Conservation (phyloP, 768 basidiomycete genomes). For the Kwoniella sp. region DNA sequence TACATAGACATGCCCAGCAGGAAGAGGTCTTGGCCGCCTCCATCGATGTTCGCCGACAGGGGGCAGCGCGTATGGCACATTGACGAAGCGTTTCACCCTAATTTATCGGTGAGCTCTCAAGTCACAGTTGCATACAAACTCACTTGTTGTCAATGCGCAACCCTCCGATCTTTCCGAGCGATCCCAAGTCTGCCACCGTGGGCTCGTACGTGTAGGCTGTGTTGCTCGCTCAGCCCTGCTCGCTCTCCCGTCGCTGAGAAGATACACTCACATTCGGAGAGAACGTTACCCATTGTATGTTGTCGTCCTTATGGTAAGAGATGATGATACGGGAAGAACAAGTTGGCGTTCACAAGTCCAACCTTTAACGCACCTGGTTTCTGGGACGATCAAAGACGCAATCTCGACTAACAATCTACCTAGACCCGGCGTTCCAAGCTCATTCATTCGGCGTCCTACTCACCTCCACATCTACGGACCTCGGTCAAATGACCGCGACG, state of each 20-base stretch:
- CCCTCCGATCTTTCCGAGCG: constrained; percentile 10
- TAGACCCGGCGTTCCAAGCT: background rate
- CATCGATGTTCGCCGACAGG: constrained; percentile 22
- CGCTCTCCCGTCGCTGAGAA: background rate
- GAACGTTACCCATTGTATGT: constrained; percentile 17
- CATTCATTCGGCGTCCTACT: background rate
- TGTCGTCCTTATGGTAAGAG: background rate
- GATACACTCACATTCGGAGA: constrained; percentile 9
- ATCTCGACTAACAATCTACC: background rate
- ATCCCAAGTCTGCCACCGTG: constrained; percentile 14
- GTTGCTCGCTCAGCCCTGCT: background rate
- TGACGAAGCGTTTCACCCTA: constrained; percentile 20
- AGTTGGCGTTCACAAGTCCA: too few relatives aligned
- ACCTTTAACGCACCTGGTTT: too few relatives aligned
- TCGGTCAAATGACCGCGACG: constrained; percentile 6
- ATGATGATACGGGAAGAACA: too few relatives aligned
- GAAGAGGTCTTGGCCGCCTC: constrained; percentile 19
- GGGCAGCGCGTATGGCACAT: constrained; percentile 26
- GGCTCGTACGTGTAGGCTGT: constrained; percentile 17
- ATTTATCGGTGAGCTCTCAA: constrained; percentile 2
- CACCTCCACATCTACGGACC: too few relatives aligned
- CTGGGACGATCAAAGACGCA: background rate
- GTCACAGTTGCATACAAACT: too few relatives aligned
- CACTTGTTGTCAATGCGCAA: constrained; percentile 2
- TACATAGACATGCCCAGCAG: constrained; percentile 16